Conservation (phyloP, 2,329 filamentous ascomycete species). For the Aspergillus sp. region DNA sequence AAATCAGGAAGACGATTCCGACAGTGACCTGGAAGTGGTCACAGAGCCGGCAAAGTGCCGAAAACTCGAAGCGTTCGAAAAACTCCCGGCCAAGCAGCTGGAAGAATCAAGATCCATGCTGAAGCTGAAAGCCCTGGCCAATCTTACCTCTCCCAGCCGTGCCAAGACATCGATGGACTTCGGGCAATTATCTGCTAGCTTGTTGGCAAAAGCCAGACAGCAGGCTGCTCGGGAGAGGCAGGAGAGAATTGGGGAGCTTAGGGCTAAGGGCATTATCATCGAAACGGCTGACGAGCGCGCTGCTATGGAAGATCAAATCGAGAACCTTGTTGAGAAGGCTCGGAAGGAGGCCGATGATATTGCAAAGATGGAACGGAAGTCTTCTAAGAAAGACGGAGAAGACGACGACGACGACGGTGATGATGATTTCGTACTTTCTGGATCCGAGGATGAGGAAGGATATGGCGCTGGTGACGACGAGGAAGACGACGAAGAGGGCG, state of each 20-base stretch:
- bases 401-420: constrained; percentile 51
- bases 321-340: constrained; percentile 80
- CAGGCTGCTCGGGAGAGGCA: constrained; percentile 73
- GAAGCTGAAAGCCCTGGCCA: constrained; percentile 64
- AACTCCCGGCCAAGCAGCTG: constrained; percentile 54
- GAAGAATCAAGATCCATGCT: constrained; percentile 55
- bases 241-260: constrained; percentile 66
- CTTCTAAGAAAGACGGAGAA: constrained; percentile 50
- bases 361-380: constrained; percentile 63
- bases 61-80: constrained; percentile 56
- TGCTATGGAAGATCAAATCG: constrained; percentile 70
- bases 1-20: constrained; percentile 36
- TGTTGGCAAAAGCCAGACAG: constrained; percentile 64
- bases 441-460: constrained; percentile 38
- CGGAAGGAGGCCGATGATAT: constrained; percentile 72
- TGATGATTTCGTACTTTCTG: constrained; percentile 39
- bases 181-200: constrained; percentile 57
- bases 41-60: constrained; percentile 11
- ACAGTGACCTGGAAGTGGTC: constrained; percentile 57
- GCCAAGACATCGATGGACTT: constrained; percentile 54
- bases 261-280: constrained; percentile 69
- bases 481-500: constrained; percentile 28
- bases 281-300: constrained; percentile 82
- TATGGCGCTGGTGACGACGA: constrained; percentile 19
- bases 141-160: constrained; percentile 54